These are phyloP conservation scores for Mitragyna speciosa DNA, from an alignment of 257 asterid genomes.

Conservation along the genomic window DNA sequence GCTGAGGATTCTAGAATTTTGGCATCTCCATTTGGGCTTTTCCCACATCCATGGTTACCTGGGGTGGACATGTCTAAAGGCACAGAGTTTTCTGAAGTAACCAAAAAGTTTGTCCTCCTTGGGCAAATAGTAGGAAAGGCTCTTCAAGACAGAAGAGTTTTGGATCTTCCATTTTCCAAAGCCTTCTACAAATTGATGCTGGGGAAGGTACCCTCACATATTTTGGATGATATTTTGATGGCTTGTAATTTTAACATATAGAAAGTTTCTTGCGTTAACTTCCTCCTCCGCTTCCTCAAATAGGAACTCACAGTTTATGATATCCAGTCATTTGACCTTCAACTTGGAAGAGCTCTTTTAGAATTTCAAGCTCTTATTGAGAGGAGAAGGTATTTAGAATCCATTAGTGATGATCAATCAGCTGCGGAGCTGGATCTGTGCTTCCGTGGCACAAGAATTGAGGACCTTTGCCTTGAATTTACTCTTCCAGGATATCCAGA, in stretches of 20 bases:
- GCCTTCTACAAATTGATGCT: conserved; percentile 84
- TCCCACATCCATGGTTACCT: conserved; percentile 91
- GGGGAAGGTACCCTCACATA: conserved; percentile 58
- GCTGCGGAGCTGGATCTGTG: conserved; percentile 34
- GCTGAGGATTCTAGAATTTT: conserved; percentile 41
- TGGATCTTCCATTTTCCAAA: conserved; percentile 86
- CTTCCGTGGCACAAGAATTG: conserved; percentile 59
- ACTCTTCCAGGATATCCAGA: conserved; percentile 95
- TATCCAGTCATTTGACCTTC: conserved; percentile 81
- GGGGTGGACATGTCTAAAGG: conserved; percentile 30
- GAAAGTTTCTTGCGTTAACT: conserved; percentile 17
- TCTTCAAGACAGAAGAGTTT: conserved; percentile 87
- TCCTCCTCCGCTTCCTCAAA: conserved; percentile 13
- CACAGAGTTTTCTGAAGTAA: conserved; percentile 50
- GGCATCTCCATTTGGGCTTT: conserved; percentile 67
- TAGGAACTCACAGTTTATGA: conserved; percentile 81
- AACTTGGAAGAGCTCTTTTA: conserved; percentile 67
- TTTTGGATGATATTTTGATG: background rate
- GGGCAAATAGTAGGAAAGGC: conserved; percentile 88
- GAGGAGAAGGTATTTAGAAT: conserved; percentile 54
- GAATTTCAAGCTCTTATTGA: conserved; percentile 78
- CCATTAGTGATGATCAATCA: conserved; percentile 34
- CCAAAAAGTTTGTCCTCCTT: conserved; percentile 62
- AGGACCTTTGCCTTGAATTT: conserved; percentile 92
- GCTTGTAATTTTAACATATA: background rate